Evolutionary conservation across 768 basidiomycete species (phyloP).

Genomic region (Mycena filopes): DNA sequence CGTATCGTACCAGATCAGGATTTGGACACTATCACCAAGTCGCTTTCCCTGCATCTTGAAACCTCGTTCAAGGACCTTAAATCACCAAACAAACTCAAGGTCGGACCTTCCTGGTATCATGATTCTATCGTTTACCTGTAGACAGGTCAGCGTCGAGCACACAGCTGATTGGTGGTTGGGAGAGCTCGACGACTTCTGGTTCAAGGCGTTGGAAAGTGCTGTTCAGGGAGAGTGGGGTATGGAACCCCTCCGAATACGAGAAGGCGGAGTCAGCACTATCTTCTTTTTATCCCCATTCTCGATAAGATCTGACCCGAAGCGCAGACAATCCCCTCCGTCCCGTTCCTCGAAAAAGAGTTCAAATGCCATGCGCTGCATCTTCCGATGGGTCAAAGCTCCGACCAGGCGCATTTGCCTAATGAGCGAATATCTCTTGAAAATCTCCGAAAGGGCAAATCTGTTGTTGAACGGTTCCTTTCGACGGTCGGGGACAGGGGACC

Average conservation of each 20-base stretch:
- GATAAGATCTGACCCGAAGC: conserved; percentile 13
- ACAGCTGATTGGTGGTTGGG: conserved; percentile 98
- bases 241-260: conserved; percentile 87
- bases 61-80: conserved; percentile 65
- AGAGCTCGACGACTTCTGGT: conserved; percentile 85
- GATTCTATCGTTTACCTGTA: not conserved
- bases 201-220: conserved; percentile 84
- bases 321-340: conserved; percentile 94
- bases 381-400: conserved; percentile 93
- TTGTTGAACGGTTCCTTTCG: conserved; percentile 77
- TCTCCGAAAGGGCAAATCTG: conserved; percentile 79
- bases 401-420: conserved; percentile 93
- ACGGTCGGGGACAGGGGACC: conserved; percentile 54
- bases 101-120: conserved; percentile 43
- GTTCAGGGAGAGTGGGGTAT: conserved; percentile 90
- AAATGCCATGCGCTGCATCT: conserved; percentile 90
- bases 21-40: conserved; percentile 70
- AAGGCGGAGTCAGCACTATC: conserved; percentile 81
- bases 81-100: conserved; percentile 80
- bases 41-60: conserved; percentile 68
- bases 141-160: conserved; percentile 80
- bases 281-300: not conserved
- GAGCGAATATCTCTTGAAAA: conserved; percentile 91
- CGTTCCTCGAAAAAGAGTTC: conserved; percentile 93
- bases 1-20: conserved; percentile 96